phyloP scores from a whole-genome alignment of 78 protist genomes.

The Dictyostelium brefeldianum region DNA sequence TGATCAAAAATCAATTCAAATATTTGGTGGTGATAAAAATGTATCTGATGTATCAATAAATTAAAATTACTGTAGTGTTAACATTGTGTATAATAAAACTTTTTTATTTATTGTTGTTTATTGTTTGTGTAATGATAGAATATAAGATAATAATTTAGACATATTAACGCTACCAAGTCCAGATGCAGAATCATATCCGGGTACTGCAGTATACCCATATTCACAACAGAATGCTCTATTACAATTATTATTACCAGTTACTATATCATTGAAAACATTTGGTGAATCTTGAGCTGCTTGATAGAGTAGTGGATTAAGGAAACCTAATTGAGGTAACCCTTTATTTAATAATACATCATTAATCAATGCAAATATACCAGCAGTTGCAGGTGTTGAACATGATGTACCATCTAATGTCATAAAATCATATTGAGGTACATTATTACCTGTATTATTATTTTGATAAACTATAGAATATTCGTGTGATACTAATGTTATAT shows the following conservation, averaged over 20 bases:
- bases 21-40: too few relatives aligned
- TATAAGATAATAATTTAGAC: neutral
- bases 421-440: neutral
- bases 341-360: conserved; percentile 47
- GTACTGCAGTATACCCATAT: conserved; percentile 15
- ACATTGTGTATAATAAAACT: too few relatives aligned
- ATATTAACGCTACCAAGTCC: conserved; percentile 52
- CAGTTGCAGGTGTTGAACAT: conserved; percentile 45
- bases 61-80: too few relatives aligned
- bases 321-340: conserved; percentile 58
- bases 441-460: neutral
- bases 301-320: conserved; percentile 77
- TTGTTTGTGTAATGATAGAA: neutral
- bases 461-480: neutral
- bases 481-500: conserved; percentile 80
- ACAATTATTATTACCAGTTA: conserved; percentile 76
- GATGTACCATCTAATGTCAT: conserved; percentile 57
- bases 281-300: conserved; percentile 56
- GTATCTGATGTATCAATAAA: too few relatives aligned
- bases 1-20: too few relatives aligned
- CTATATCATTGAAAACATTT: conserved; percentile 79
- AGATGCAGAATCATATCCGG: conserved; percentile 15
- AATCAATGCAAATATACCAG: conserved; percentile 64
- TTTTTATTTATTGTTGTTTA: too few relatives aligned
- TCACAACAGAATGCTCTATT: conserved; percentile 81